phyloP scores from a whole-genome alignment of 345 rosid genomes.

The Brassica incana region DNA sequence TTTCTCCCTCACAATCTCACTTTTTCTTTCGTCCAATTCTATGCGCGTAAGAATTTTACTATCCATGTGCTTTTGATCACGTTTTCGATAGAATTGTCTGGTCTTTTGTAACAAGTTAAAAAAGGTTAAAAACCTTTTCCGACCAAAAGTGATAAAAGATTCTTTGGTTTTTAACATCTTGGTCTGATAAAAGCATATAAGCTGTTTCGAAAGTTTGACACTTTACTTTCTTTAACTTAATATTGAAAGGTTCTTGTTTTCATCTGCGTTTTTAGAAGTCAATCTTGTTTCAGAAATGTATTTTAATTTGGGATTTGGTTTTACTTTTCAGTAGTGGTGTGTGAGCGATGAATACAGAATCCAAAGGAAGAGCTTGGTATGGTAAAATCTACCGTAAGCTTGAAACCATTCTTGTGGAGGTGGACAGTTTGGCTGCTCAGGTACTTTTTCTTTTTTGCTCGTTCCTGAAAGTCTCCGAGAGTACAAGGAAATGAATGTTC shows the following conservation, averaged over 20 bases:
- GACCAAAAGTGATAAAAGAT: conserved; percentile 14
- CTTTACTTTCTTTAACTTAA: not conserved
- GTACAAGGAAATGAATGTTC: not conserved
- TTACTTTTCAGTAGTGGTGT: conserved; percentile 6
- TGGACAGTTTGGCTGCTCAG: conserved; percentile 56
- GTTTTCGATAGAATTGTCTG: conserved; percentile 9
- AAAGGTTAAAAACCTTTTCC: not conserved
- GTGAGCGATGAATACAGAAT: conserved; percentile 54
- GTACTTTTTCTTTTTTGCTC: not conserved
- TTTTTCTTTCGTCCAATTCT: not conserved
- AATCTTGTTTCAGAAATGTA: not conserved
- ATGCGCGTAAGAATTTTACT: not conserved
- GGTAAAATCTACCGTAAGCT: conserved; percentile 64
- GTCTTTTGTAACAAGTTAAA: not conserved
- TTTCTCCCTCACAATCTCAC: not conserved
- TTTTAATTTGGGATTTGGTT: not conserved
- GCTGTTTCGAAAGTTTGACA: conserved; percentile 12
- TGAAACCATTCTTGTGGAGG: conserved; percentile 68
- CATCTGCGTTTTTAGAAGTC: conserved; percentile 1
- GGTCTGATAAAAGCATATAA: not conserved
- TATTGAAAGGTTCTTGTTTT: conserved; percentile 5
- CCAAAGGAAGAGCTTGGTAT: conserved; percentile 60
- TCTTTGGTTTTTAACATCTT: not conserved
- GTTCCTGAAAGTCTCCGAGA: not conserved
- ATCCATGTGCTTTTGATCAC: conserved; percentile 22